A percentile compares a stretch with the other conserved stretches of the same genome.
Conservation (phyloP, 106 monocot species). For the Acorus calamus region DNA sequence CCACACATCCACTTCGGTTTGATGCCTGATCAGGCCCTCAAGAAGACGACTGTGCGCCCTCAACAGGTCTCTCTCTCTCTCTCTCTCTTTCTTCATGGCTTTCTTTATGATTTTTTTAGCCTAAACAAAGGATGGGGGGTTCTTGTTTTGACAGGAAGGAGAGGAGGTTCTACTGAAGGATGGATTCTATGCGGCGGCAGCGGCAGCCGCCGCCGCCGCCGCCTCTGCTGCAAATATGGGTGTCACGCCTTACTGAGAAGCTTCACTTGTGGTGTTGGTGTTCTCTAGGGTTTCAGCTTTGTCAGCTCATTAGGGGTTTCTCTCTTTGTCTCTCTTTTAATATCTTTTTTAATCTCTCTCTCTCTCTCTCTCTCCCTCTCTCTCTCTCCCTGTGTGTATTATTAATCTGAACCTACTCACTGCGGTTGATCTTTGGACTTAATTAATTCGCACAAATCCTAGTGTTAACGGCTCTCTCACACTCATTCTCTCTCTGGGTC, state of each 20-base stretch:
- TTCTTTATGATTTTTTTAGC: not conserved
- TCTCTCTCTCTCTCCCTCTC: too few relatives aligned
- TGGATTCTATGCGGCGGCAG: slow-evolving; percentile 70
- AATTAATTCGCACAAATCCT: too few relatives aligned
- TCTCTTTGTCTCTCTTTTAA: too few relatives aligned
- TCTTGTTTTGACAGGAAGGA: slow-evolving; percentile 27
- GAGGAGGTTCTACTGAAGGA: slow-evolving; percentile 73
- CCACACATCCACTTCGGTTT: slow-evolving; percentile 99
- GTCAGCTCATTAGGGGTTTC: too few relatives aligned
- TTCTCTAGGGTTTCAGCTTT: not conserved
- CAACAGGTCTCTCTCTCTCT: slow-evolving; percentile 57
- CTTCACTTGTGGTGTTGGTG: not conserved
- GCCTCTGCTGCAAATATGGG: slow-evolving; percentile 40
- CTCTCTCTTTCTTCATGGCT: not conserved
- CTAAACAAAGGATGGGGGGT: not conserved
- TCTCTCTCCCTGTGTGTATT: too few relatives aligned
- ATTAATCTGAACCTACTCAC: too few relatives aligned
- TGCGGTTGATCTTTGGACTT: too few relatives aligned
- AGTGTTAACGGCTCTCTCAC: too few relatives aligned
- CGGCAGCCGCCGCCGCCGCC: slow-evolving; percentile 19
- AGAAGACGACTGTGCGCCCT: slow-evolving; percentile 52
- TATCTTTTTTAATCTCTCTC: too few relatives aligned
- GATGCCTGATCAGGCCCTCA: slow-evolving; percentile 78
- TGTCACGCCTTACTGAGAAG: slow-evolving; percentile 50
- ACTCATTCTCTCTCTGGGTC: too few relatives aligned